Evolutionary conservation across 2,329 filamentous ascomycete species (phyloP).

Genomic region (Madurella fahalii): DNA sequence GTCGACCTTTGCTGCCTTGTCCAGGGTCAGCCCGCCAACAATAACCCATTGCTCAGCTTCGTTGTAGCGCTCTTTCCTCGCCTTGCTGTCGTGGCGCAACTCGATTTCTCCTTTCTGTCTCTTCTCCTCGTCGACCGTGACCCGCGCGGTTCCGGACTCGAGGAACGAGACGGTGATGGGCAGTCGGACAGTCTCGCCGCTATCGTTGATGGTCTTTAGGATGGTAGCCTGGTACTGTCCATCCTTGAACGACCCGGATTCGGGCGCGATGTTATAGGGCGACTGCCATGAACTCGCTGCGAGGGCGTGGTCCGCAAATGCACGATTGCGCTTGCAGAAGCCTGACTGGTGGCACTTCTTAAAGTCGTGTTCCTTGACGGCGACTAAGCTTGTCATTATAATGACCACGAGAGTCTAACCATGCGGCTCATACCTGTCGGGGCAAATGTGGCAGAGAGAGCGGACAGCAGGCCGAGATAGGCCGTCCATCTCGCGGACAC

Average conservation of each 20-base stretch:
- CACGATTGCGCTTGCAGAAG: constrained; percentile 94
- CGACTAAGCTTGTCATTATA: constrained; percentile 45
- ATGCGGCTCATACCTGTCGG: constrained; percentile 53
- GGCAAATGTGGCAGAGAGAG: constrained; percentile 57
- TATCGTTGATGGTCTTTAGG: constrained; percentile 68
- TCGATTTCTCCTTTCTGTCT: constrained; percentile 85
- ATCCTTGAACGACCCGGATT: constrained; percentile 70
- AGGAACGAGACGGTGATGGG: constrained; percentile 86
- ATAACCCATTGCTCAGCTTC: constrained; percentile 84
- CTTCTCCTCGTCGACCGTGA: constrained; percentile 88
- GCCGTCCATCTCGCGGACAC: constrained; percentile 62
- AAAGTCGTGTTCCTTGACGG: constrained; percentile 94
- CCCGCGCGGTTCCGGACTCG: constrained; percentile 80
- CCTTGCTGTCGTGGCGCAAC: constrained; percentile 76
- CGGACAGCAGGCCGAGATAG: constrained; percentile 55
- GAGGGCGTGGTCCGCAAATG: constrained; percentile 73
- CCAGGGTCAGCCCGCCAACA: constrained; percentile 72
- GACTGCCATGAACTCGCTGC: constrained; percentile 67
- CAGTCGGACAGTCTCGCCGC: constrained; percentile 67
- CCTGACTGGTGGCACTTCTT: constrained; percentile 95
- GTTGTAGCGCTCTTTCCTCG: constrained; percentile 89
- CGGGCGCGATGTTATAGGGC: constrained; percentile 72
- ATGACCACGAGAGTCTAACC: neutral
- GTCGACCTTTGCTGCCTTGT: constrained; percentile 65
- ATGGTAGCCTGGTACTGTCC: constrained; percentile 76